Percentiles rank a stretch among this genome's conserved stretches.
These are phyloP conservation scores for Fusarium phyllophilum DNA, from an alignment of 2,329 filamentous ascomycete species.

Conservation along the genomic window DNA sequence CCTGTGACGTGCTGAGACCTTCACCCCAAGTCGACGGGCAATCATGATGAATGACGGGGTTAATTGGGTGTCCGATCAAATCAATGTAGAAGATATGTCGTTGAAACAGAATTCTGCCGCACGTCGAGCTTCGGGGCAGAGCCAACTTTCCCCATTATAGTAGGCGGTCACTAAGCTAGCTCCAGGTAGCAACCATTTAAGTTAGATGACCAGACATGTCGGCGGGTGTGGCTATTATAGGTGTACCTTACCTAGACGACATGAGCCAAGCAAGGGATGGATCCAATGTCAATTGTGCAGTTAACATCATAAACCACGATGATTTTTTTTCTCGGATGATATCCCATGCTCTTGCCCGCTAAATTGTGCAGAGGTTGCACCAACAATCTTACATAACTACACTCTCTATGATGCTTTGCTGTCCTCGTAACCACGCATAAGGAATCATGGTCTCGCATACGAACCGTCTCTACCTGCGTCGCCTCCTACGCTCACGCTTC, in stretches of 20 bases:
- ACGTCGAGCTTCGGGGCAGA: not conserved
- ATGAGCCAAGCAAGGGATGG: conserved; percentile 22
- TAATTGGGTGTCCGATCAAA: no score
- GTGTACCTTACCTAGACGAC: not conserved
- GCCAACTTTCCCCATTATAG: not conserved
- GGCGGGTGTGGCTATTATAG: not conserved
- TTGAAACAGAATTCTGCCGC: not conserved
- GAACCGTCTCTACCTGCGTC: conserved; percentile 50
- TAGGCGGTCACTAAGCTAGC: not conserved
- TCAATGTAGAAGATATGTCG: not conserved
- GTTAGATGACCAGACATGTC: not conserved
- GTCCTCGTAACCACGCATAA: conserved; percentile 28
- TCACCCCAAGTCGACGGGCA: no score
- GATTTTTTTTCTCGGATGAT: not conserved
- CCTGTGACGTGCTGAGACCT: no score
- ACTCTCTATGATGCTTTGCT: conserved; percentile 35
- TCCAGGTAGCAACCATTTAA: not conserved
- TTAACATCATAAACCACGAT: conserved; percentile 1
- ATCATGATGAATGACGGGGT: no score
- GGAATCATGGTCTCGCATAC: conserved; percentile 46
- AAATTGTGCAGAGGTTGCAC: not conserved
- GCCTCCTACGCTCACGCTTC: conserved; percentile 50
- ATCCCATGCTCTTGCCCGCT: not conserved
- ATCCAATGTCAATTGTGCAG: not conserved
- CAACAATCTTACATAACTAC: not conserved